Evolutionary conservation across 306 rosid species (phyloP).

Genomic region (Hippophae rhamnoides): DNA sequence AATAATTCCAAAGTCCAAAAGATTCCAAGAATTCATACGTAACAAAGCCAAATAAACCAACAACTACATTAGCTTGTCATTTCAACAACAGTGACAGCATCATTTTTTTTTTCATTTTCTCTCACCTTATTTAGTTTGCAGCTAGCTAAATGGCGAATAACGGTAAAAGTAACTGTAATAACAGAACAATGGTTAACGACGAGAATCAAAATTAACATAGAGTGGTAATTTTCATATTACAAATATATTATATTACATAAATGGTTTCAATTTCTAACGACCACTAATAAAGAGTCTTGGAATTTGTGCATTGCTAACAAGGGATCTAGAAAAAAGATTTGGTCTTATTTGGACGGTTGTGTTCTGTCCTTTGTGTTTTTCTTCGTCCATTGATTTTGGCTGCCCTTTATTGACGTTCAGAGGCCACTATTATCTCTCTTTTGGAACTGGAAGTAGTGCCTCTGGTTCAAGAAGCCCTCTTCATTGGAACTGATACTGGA

Average conservation of each 20-base stretch:
- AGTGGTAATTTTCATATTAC: too few relatives aligned
- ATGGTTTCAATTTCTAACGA: constrained; percentile 14
- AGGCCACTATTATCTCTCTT: constrained; percentile 24
- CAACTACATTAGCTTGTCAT: too few relatives aligned
- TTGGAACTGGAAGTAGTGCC: constrained; percentile 31
- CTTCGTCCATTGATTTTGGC: constrained; percentile 19
- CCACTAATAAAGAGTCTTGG: constrained; percentile 35
- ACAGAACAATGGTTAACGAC: too few relatives aligned
- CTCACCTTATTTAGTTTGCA: too few relatives aligned
- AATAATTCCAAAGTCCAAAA: too few relatives aligned
- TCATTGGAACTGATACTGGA: constrained; percentile 12
- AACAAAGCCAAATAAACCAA: too few relatives aligned
- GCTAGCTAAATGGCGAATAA: background rate
- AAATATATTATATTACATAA: background rate
- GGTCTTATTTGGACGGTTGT: constrained; percentile 53
- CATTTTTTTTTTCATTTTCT: too few relatives aligned
- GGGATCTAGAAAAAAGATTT: constrained; percentile 53
- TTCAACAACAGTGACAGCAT: too few relatives aligned
- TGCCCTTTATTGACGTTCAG: constrained; percentile 43
- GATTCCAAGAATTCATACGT: too few relatives aligned
- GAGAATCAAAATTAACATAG: too few relatives aligned
- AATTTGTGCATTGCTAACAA: constrained; percentile 46
- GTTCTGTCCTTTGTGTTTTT: constrained; percentile 28
- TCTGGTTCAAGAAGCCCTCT: constrained; percentile 10
- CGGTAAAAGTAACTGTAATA: too few relatives aligned